Base-by-base conservation (phyloP, 2,329 filamentous ascomycete species). In the Monosporascus sp. region DNA sequence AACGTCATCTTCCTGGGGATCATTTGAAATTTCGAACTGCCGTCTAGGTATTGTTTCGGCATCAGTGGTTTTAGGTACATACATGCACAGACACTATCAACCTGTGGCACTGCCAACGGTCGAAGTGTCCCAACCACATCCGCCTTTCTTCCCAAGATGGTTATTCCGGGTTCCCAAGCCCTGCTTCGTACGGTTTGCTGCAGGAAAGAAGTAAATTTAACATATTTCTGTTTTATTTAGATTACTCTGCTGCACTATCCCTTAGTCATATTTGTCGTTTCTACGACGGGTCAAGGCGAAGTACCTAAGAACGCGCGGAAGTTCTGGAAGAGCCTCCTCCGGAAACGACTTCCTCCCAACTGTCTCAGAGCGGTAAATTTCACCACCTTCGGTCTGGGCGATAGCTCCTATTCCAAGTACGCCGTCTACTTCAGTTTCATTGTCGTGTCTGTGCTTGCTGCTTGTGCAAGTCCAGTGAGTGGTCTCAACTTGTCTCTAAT, bases 281-380 rank as follows among this genome's bases (percentile, higher is more conserved):
- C 94, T 5, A 99, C 94, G 0, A 96, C 94, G 0, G 94, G 94
- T 5, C 93, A 99, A 72, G 94, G 94, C 6, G 92, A 97, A 59
- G 81, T 97, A 67, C 94, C 94, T 2, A 82, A 83, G 52, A 97
- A 97, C 75, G 85, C 88, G 3, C 79, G 84, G 44, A 74, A 74
- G 1, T 92, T 99, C 66, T 99, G 94, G 94, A 90, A 83, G 66
- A 88, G 84, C 55, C 77, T 99, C 38, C 77, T 96, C 18, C 81
- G 90, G 60, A 91, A 88, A 69, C 89, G 84, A 61, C 79, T 99
- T 27, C 82, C 87, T 14, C 77, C 85, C 3, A 82, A 80, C 17
- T 92, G 86, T 62, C 75, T 99, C 39, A 67, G 75, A 38, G 78
- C 80, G 36, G 74, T 96, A 57, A 79, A 76, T 1, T 97, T 96